Conservation (phyloP, 495 filamentous ascomycete species). For the Hypoxylon cercidicola region DNA sequence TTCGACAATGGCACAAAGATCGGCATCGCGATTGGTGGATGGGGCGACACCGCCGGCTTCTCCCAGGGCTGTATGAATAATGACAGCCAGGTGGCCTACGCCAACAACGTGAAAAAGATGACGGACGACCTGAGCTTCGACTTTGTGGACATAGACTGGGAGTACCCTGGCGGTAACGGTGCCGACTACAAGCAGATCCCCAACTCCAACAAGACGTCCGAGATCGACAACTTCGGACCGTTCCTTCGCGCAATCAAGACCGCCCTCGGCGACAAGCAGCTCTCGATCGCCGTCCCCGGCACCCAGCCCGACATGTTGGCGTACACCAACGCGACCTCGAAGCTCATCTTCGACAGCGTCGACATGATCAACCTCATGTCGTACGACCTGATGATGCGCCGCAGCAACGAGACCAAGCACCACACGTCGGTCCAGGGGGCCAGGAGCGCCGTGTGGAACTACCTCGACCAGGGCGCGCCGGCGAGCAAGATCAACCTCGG, state of each 20-base stretch:
- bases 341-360: constrained; percentile 63
- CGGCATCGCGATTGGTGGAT: constrained; percentile 70
- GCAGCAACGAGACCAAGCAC: constrained; percentile 66
- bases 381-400: constrained; percentile 74
- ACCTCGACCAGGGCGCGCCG: constrained; percentile 62
- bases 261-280: constrained; percentile 65
- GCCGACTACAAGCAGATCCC: constrained; percentile 62
- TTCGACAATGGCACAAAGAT: constrained; percentile 64
- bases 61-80: constrained; percentile 57
- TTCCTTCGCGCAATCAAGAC: constrained; percentile 64
- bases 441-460: constrained; percentile 59
- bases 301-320: constrained; percentile 67
- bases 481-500: constrained; percentile 70
- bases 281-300: constrained; percentile 71
- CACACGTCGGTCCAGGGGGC: constrained; percentile 63
- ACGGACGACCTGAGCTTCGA: constrained; percentile 63
- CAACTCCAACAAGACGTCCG: constrained; percentile 61
- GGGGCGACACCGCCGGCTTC: constrained; percentile 69
- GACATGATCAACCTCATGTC: constrained; percentile 75
- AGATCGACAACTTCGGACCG: constrained; percentile 67
- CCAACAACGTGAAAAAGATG: constrained; percentile 65
- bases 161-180: constrained; percentile 74
- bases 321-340: constrained; percentile 64
- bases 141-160: constrained; percentile 72
- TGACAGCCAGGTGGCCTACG: constrained; percentile 58